Base-by-base conservation (phyloP, 805 yeast species). In the Suhomyces faveliae region DNA sequence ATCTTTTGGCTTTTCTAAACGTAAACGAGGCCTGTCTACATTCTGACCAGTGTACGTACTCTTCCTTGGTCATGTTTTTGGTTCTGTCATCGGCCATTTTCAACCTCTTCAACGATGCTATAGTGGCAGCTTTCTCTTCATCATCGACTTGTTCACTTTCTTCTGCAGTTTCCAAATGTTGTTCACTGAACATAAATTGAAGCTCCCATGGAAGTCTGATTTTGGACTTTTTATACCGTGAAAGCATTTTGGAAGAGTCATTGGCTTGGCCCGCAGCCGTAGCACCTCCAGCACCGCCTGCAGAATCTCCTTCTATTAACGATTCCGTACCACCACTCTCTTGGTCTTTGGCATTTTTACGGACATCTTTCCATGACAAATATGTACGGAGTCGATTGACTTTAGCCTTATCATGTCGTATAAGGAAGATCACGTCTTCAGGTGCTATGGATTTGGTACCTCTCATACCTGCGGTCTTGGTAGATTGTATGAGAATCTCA, bases 41-140 rank as follows among this genome's bases (percentile, higher is more conserved):
- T 61, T 94, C 99, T 10, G 96, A 88, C 97, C 98, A 94, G 64
- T 94, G 99, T 13, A 91, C 99, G 60, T 94, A 94, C 63, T 94
- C 99, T 59, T 94, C 97, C 61, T 84, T 86, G 0, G 99, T 94
- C 99, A 94, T 94, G 56, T 85, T 79, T 54, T 76, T 81, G 0
- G 99, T 94, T 52, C 99, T 77, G 44, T 94, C 97, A 67, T 94
- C 99, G 3, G 97, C 97, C 66, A 81, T 84, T 59, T 90, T 89
- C 55, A 94, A 76, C 49, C 97, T 74, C 64, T 90, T 89, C 64
- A 89, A 70, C n/a, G 96, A 89, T 0, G 96, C 94, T 23, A 85
- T 66, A 27, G 89, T 85, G 4, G 96, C 97, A 42, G 91, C 96
- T 53, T 85, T 79, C 60, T 91, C 97, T 45, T 86, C 96, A 37